Evolutionary conservation across 192 early-diverging fungal genomes (phyloP), one percentile per base, ranked within the genome.

Genomic region (Diversispora epigaea): DNA sequence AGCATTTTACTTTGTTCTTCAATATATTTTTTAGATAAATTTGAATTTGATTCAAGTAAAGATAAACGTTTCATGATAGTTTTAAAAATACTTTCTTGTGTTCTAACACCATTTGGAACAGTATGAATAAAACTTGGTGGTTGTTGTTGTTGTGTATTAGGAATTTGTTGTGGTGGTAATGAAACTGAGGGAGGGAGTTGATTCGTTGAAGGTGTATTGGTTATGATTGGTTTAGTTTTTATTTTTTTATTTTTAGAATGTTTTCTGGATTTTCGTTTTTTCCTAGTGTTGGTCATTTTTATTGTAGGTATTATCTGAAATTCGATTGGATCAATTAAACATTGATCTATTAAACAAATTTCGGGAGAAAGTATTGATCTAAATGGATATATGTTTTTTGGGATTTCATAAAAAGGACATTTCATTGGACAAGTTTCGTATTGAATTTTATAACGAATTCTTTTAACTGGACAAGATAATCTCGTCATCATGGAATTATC

Each of bases 41-140:
- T 93, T 3, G 92, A 84, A 76, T 96, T 96, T 22, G 89, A 81
- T 75, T 98, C 96, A 10, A 98, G 81, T 14, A 84, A 79, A 43
- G 82, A 79, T 2, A 98, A 81, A 14, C 96, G 89, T 70, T 92
- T 94, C 86, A 94, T 89, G 44, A 98, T 95, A 8, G 91, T 95
- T 66, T 96, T 95, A 80, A 93, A 96, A 46, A 96, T 77, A 70
- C 79, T 83, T 50, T 83, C 94, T 74, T 95, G 93, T 12, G 88
- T 87, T 1, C 81, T 78, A 21, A 79, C 77, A 45, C 10, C 50
- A 11, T 11, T 22, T 45, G 62, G 43, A 52, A 54, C 12, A 8
- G 10, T 0, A 19, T 11, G 17, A 76, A 54, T 64, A 71, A 72
- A 19, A 68, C 22, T n/a, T 79, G 57, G 21, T 55, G 77, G 3